Conservation (phyloP, 768 basidiomycete species). For the Leccinum truebloodii region DNA sequence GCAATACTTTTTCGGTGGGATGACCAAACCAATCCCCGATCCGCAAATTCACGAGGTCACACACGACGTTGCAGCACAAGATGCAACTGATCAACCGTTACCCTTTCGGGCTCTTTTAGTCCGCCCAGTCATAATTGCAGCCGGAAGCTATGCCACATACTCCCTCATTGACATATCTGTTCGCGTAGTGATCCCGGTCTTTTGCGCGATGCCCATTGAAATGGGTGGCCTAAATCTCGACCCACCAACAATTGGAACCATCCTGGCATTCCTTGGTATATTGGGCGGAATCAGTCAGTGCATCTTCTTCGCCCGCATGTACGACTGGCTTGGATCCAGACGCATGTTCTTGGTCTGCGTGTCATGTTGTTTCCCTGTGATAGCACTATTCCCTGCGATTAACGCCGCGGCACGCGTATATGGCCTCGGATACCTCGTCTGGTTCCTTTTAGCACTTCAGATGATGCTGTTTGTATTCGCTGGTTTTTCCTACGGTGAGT, state of each 20-base stretch:
- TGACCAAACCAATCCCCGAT: background rate
- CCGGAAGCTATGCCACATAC: slow-evolving; percentile 59
- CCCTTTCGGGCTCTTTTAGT: slow-evolving; percentile 51
- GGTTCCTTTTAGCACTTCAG: slow-evolving; percentile 52
- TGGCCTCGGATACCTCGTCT: slow-evolving; percentile 47
- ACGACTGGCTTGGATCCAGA: slow-evolving; percentile 60
- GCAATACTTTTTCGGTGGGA: slow-evolving; percentile 20
- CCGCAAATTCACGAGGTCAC: background rate
- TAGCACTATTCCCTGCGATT: slow-evolving; percentile 44
- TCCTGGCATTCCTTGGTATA: slow-evolving; percentile 28
- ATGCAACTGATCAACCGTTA: slow-evolving; percentile 29
- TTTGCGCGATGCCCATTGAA: slow-evolving; percentile 32
- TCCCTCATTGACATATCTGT: slow-evolving; percentile 66
- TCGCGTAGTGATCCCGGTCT: slow-evolving; percentile 43
- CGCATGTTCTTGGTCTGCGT: slow-evolving; percentile 53
- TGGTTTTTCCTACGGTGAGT: slow-evolving; percentile 57
- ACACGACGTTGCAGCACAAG: background rate
- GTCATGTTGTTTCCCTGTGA: slow-evolving; percentile 46
- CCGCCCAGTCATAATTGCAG: slow-evolving; percentile 54
- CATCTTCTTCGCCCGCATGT: slow-evolving; percentile 57
- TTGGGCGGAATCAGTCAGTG: slow-evolving; percentile 51
- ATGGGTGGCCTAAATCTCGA: slow-evolving; percentile 30
- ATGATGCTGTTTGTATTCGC: slow-evolving; percentile 44
- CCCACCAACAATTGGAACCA: slow-evolving; percentile 33
- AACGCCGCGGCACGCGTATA: slow-evolving; percentile 36